Conservation (phyloP, 345 rosid genomes). For the Durio zibethinus region DNA sequence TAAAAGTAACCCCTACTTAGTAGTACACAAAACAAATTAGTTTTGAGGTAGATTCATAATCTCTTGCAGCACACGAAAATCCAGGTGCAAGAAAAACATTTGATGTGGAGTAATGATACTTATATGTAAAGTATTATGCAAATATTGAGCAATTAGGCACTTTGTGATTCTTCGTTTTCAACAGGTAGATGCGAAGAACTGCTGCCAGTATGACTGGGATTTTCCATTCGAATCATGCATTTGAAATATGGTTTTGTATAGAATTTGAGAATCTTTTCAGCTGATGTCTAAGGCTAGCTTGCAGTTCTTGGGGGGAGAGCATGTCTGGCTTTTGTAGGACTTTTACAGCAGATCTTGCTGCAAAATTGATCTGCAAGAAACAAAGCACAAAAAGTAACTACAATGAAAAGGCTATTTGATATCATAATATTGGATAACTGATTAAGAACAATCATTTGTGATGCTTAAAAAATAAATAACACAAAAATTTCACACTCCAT, state of each 20-base stretch:
- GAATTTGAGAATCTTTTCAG: constrained; percentile 19
- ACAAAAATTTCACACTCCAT: not conserved
- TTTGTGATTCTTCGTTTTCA: not conserved
- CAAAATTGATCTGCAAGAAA: constrained; percentile 28
- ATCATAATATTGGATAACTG: not conserved
- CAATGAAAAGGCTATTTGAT: not conserved
- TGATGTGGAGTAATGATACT: not conserved
- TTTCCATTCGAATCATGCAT: not conserved
- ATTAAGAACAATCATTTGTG: constrained; percentile 1
- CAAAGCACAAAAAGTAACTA: not conserved
- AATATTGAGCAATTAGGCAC: not conserved
- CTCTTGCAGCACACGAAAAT: not conserved
- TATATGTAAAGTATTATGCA: not conserved
- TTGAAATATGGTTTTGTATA: constrained; percentile 9
- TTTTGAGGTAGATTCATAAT: not conserved
- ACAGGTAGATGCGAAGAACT: constrained; percentile 2
- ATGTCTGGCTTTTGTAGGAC: constrained; percentile 25
- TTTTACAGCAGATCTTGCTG: constrained; percentile 26
- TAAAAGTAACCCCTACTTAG: not conserved
- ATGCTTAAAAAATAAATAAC: not conserved
- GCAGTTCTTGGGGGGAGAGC: constrained; percentile 24
- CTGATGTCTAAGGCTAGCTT: constrained; percentile 23
- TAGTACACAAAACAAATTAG: too few relatives aligned
- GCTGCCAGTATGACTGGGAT: not conserved
- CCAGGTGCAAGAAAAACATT: not conserved